phyloP scores from a whole-genome alignment of 106 monocot genomes.

The Xerophyta viscosa region DNA sequence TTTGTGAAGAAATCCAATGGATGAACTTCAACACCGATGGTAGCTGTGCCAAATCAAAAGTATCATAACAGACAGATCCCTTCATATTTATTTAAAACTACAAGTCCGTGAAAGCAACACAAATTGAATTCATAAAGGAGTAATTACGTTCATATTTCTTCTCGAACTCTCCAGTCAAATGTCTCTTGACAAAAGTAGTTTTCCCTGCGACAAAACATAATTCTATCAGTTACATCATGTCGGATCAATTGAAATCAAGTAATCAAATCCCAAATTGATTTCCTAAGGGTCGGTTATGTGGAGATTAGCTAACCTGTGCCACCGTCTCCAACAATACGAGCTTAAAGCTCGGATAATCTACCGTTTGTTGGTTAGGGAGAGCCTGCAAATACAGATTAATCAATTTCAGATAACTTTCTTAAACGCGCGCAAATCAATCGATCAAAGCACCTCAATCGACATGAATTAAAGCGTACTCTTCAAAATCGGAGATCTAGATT shows the following conservation, averaged over 20 bases:
- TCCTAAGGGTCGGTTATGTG: too few relatives aligned
- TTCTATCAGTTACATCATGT: not conserved
- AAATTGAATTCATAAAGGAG: not conserved
- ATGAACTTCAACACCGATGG: constrained; percentile 70
- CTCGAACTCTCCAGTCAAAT: constrained; percentile 37
- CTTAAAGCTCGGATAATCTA: constrained; percentile 33
- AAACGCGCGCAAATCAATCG: not conserved
- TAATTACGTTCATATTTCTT: constrained; percentile 44
- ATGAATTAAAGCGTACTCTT: too few relatives aligned
- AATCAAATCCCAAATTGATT: too few relatives aligned
- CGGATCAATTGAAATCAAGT: too few relatives aligned
- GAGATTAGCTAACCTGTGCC: too few relatives aligned
- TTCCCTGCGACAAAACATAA: constrained; percentile 16
- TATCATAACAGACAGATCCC: not conserved
- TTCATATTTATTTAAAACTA: too few relatives aligned
- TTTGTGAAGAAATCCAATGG: constrained; percentile 64
- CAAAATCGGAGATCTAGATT: not conserved
- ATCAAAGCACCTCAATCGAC: not conserved
- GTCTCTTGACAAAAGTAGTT: constrained; percentile 42
- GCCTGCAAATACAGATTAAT: too few relatives aligned
- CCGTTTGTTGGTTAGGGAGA: constrained; percentile 28
- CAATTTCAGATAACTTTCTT: too few relatives aligned
- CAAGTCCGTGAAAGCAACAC: too few relatives aligned
- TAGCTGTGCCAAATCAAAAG: constrained; percentile 25
- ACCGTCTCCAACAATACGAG: constrained; percentile 34